Percentiles rank a stretch among this genome's conserved stretches.
These are phyloP conservation scores for Solanum infundibuliforme DNA, from an alignment of 257 asterid genomes.

Conservation along the genomic window DNA sequence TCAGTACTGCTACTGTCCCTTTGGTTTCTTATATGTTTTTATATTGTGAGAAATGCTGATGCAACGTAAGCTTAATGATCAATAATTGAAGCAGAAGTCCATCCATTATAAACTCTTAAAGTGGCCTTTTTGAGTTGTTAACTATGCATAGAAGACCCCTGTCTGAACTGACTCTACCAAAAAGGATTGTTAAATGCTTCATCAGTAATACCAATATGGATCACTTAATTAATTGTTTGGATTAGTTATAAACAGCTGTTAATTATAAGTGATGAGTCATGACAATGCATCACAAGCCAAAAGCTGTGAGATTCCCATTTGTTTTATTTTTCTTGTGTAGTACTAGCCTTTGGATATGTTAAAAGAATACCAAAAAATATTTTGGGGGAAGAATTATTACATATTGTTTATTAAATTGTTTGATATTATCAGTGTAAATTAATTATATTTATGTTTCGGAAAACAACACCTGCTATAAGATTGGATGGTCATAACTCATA, in stretches of 20 bases:
- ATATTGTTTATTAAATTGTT: too few relatives aligned
- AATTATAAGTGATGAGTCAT: background rate
- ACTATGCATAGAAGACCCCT: background rate
- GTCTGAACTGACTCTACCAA: background rate
- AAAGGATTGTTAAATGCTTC: background rate
- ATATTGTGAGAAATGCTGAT: background rate
- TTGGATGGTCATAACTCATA: too few relatives aligned
- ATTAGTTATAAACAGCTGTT: background rate
- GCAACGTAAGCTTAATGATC: background rate
- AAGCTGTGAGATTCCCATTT: background rate
- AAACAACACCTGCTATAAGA: too few relatives aligned
- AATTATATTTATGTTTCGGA: too few relatives aligned
- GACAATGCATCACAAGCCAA: background rate
- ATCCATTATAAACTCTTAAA: background rate
- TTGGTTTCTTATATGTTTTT: background rate
- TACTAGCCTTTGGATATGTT: background rate
- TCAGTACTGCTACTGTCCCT: background rate
- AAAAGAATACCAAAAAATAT: background rate
- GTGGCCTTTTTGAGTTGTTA: background rate
- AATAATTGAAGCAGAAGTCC: conserved; percentile 1
- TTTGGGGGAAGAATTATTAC: background rate
- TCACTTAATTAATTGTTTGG: background rate
- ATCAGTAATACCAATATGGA: background rate
- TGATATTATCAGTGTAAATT: too few relatives aligned
- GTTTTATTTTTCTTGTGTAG: background rate